phyloP scores from a whole-genome alignment of 1,139 yeast species.

The Starmera stellimalicola region DNA sequence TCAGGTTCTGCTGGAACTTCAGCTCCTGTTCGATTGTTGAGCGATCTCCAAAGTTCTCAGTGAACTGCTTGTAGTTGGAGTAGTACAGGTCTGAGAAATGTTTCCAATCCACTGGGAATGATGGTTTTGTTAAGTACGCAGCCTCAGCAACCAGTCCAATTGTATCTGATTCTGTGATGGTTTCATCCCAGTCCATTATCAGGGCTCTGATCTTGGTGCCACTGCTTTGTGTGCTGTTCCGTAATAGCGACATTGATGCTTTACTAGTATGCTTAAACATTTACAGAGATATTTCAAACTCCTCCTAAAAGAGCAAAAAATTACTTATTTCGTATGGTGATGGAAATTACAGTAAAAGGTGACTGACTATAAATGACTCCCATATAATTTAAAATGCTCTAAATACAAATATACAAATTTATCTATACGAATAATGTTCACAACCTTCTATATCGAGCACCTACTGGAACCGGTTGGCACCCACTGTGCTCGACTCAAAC shows the following conservation, averaged over 20 bases:
- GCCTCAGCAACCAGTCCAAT: slow-evolving; percentile 41
- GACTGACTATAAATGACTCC: too few relatives aligned
- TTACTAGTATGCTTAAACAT: not conserved
- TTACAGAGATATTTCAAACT: too few relatives aligned
- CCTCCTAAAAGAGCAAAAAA: too few relatives aligned
- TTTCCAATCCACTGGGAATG: slow-evolving; percentile 30
- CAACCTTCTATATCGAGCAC: slow-evolving; percentile 22
- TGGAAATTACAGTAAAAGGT: not conserved
- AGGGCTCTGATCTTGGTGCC: slow-evolving; percentile 18
- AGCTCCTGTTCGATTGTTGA: slow-evolving; percentile 28
- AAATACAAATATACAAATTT: not conserved
- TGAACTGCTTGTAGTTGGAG: slow-evolving; percentile 26
- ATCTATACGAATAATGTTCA: slow-evolving; percentile 7
- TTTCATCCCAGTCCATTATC: slow-evolving; percentile 65
- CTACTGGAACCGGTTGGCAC: slow-evolving; percentile 10
- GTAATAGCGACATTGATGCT: too few relatives aligned
- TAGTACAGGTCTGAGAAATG: slow-evolving; percentile 39
- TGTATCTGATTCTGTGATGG: slow-evolving; percentile 52
- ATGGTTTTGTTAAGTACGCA: slow-evolving; percentile 34
- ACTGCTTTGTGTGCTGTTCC: too few relatives aligned
- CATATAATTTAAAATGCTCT: too few relatives aligned
- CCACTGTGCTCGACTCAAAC: slow-evolving; percentile 21
- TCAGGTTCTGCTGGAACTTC: slow-evolving; percentile 35
- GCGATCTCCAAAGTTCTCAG: slow-evolving; percentile 17
- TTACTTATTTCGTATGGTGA: not conserved